These are phyloP conservation scores for Hydnomerulius pinastri DNA, from an alignment of 768 basidiomycete species.

Conservation along the genomic window DNA sequence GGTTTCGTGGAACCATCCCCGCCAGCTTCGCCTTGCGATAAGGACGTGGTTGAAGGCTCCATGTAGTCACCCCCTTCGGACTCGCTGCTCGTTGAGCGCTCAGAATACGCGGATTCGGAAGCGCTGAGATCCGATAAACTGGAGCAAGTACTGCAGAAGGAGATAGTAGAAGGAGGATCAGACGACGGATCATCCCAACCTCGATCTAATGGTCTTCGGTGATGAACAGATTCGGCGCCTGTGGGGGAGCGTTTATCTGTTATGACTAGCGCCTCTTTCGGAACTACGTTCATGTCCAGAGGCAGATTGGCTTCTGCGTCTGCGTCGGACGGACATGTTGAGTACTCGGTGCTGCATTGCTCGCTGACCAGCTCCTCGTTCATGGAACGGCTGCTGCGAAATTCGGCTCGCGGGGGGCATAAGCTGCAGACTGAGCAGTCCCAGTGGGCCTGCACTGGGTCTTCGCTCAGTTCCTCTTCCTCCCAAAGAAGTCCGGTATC, in stretches of 20 bases:
- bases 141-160: slow-evolving; percentile 26
- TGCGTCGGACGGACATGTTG: slow-evolving; percentile 23
- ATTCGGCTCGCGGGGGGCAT: background rate
- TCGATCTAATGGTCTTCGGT: too few relatives aligned
- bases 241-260: background rate
- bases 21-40: background rate
- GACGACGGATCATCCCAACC: slow-evolving; percentile 5
- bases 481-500: background rate
- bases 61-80: slow-evolving; percentile 4
- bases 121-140: slow-evolving; percentile 5
- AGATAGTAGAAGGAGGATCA: slow-evolving; percentile 9
- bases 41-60: slow-evolving; percentile 10
- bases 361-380: background rate
- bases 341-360: slow-evolving; percentile 21
- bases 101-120: slow-evolving; percentile 9
- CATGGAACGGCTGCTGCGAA: background rate
- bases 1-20: background rate
- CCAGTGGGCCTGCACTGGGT: background rate
- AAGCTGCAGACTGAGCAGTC: background rate
- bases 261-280: background rate
- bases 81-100: slow-evolving; percentile 3
- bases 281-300: background rate
- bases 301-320: background rate
- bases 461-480: background rate
- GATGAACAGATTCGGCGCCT: too few relatives aligned